Base-by-base conservation (phyloP, 148 eudicot genomes). In the Cornus florida region DNA sequence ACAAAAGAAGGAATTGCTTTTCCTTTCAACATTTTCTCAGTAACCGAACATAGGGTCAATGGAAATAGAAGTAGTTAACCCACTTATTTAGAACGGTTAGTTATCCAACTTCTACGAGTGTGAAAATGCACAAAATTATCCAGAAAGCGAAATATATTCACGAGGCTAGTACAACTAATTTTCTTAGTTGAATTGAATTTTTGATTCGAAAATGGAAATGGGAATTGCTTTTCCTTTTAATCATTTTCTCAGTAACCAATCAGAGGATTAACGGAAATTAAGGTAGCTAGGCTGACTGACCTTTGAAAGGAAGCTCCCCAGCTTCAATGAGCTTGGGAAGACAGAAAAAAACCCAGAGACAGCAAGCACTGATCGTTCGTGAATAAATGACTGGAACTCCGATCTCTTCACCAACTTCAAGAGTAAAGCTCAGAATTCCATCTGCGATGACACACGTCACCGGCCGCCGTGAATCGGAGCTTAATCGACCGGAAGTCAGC, bases 221-320 rank as follows among this genome's bases (percentile, higher is more conserved):
- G 28, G 28, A 28, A 28, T 28, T 28, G 11, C 12, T 19, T 60
- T 60, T 60, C 7, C 13, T 60, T 60, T 60, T 60, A 4, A 60
- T 3, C 17, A 62, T 17, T 62, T 62, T 62, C 66, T 62, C 66
- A 19, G 23, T 4, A 17, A 62, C 22, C 66, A 62, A 62, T 1
- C 59, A 16, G 59, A 53, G 59, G 59, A 12, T 35, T 2, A 53
- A 62, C 5, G 5, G 66, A 62, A 62, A 62, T 5, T 62, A n/a
- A 17, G 3, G 66, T 62, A 20, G n/a, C 3, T 16, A 56, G 1
- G 12, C 62, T n/a, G 20, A 17, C 50, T 12, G 16, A 83, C 86
- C 89, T 81, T 64, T 73, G 74, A 83, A 83, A 14, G 86, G 89
- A 22, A 84, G n/a, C 53, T 86, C 89, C 7, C 85, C 86, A 5